Percentiles rank a stretch among this genome's conserved stretches.
Evolutionary conservation across 257 asterid species (phyloP).

Genomic region (Plantago elongata): DNA sequence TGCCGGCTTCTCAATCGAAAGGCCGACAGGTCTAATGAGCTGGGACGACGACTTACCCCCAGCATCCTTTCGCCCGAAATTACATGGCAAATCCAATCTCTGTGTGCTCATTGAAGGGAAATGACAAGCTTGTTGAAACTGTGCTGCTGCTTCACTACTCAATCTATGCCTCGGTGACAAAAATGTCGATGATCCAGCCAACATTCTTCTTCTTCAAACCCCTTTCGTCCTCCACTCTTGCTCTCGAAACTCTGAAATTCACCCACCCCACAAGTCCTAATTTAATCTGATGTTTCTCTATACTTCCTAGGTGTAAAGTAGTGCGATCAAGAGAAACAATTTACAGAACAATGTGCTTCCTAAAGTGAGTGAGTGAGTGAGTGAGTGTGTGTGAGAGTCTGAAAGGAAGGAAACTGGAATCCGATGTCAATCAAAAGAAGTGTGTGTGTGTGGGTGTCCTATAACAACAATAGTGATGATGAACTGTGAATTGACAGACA

Average conservation of each 20-base stretch:
- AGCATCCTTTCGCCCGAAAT: conserved; percentile 56
- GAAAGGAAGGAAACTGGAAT: conserved; percentile 56
- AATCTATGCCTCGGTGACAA: conserved; percentile 91
- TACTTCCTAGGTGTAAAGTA: conserved; percentile 24
- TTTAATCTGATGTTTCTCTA: conserved; percentile 19
- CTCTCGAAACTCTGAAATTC: conserved; percentile 33
- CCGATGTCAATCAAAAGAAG: conserved; percentile 75
- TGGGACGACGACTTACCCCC: conserved; percentile 38
- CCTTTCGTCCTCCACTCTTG: conserved; percentile 25
- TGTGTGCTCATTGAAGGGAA: conserved; percentile 95
- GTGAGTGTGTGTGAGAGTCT: conserved; percentile 36
- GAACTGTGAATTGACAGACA: conserved; percentile 16
- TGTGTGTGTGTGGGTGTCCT: conserved; percentile 12
- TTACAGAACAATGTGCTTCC: conserved; percentile 37
- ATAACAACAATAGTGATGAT: conserved; percentile 20
- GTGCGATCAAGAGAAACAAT: conserved; percentile 45
- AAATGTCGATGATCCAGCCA: conserved; percentile 95
- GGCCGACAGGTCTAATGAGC: conserved; percentile 66
- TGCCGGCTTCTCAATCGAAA: conserved; percentile 57
- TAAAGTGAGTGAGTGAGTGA: conserved; percentile 59
- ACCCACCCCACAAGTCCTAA: conserved; percentile 22
- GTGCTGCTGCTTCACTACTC: conserved; percentile 73
- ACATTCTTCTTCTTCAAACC: conserved; percentile 62
- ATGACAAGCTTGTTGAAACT: conserved; percentile 85
- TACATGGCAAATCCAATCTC: conserved; percentile 81